phyloP scores from a whole-genome alignment of 2,329 filamentous ascomycete species.

The Arachnomyces sp. region DNA sequence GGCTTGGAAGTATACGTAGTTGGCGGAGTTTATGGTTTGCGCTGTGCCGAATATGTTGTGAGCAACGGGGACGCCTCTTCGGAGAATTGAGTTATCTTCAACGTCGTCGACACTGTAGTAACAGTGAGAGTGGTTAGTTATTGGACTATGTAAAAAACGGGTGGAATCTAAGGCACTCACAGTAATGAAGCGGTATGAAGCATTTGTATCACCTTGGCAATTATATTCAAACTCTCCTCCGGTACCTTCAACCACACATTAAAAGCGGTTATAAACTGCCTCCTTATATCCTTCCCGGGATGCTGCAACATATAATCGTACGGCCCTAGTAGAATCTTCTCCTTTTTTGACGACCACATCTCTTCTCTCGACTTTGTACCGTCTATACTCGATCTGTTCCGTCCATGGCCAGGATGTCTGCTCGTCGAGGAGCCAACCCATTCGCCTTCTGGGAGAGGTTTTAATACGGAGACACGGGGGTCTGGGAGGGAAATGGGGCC shows the following conservation, averaged over 20 bases:
- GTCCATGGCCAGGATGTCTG: conserved; percentile 18
- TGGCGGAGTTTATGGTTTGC: conserved; percentile 41
- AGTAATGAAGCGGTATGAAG: conserved; percentile 35
- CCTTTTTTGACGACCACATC: conserved; percentile 65
- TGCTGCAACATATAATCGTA: conserved; percentile 73
- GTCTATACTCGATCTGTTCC: conserved; percentile 24
- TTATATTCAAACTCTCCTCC: conserved; percentile 21
- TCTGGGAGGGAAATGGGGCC: conserved; percentile 19
- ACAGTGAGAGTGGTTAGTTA: background rate
- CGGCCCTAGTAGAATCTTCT: conserved; percentile 66
- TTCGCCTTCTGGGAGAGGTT: conserved; percentile 52
- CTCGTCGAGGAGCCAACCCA: conserved; percentile 45
- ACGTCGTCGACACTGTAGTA: conserved; percentile 34
- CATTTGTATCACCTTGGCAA: conserved; percentile 28
- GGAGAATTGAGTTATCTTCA: conserved; percentile 34
- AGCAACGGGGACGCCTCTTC: conserved; percentile 35
- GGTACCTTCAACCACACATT: conserved; percentile 31
- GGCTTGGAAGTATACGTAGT: conserved; percentile 34
- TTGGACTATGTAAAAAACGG: too few species aligned
- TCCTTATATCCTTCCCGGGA: conserved; percentile 49
- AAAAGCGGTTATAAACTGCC: conserved; percentile 30
- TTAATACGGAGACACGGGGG: conserved; percentile 35
- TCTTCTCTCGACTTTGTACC: background rate
- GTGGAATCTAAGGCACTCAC: conserved; percentile 6
- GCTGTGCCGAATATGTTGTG: conserved; percentile 37